Percentiles rank a stretch among this genome's conserved stretches.
Evolutionary conservation across 805 yeast genomes (phyloP).

Genomic region (Pichia insulana): DNA sequence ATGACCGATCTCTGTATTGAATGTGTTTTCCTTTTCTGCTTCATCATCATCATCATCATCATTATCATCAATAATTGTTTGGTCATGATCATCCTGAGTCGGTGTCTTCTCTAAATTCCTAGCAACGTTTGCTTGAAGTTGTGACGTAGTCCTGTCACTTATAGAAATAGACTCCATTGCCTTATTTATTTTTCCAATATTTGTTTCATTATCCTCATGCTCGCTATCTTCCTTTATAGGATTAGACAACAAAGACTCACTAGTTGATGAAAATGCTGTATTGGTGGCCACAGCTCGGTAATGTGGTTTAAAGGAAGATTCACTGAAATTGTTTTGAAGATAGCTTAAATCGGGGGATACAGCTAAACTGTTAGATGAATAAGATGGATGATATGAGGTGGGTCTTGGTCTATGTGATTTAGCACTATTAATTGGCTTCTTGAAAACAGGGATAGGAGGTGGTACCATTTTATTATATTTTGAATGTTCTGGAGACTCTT

Average conservation of each 20-base stretch:
- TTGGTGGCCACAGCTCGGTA: conserved; percentile 8
- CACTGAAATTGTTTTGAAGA: conserved; percentile 15
- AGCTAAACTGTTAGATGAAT: conserved; percentile 22
- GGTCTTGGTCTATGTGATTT: conserved; percentile 64
- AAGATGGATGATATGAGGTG: conserved; percentile 72
- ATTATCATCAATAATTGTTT: not conserved
- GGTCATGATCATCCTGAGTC: not conserved
- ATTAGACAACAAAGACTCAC: conserved; percentile 19
- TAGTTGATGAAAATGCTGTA: conserved; percentile 9
- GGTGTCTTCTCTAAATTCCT: not conserved
- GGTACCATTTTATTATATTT: conserved; percentile 14
- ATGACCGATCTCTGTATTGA: not conserved
- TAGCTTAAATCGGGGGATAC: conserved; percentile 24
- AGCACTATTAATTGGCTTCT: conserved; percentile 15
- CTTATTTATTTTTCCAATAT: conserved; percentile 22
- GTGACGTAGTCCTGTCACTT: conserved; percentile 13
- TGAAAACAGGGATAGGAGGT: conserved; percentile 20
- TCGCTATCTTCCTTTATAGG: conserved; percentile 20
- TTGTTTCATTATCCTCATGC: not conserved
- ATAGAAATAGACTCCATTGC: conserved; percentile 26
- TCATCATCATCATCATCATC: not conserved
- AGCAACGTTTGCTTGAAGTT: not conserved
- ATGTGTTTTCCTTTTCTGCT: not conserved
- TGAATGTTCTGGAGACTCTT: conserved; percentile 32
- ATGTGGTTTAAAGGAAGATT: conserved; percentile 16